Evolutionary conservation across 2,329 filamentous ascomycete genomes (phyloP), one percentile per base, ranked within the genome.

Genomic region (Pseudocercospora cruenta): DNA sequence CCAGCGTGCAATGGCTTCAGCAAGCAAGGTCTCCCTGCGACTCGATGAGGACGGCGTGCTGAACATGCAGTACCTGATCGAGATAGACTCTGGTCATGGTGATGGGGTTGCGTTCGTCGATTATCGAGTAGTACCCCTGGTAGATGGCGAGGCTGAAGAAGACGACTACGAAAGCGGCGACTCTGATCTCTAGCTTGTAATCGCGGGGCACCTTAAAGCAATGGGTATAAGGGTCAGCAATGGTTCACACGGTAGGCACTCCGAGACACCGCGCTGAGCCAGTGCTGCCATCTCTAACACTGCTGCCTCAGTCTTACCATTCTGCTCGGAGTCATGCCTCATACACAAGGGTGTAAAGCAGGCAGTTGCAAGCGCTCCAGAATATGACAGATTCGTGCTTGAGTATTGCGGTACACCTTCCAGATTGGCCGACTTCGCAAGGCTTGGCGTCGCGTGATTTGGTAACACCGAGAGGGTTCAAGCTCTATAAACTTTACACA

Each of bases 41-140:
- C 90, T 93, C 0, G 95, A 99, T 78, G 85, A 87, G 1, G 92
- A 97, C 76, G 94, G 95, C 0, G 94, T 99, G 31, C 79, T 99
- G 70, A 97, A 92, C 79, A 81, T 98, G 77, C 95, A 99, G 76
- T 97, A 98, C 74, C 95, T 99, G 91, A 90, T 99, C 16, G 93
- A 97, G 76, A 84, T 94, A 49, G 92, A 95, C 68, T 70, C 71
- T 21, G 65, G 68, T n/a, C 70, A 70, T 22, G 69, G 65, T 9
- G 71, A 74, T 19, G 79, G 79, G 26, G 83, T 88, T 45, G 91
- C 88, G 72, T 96, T 94, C 79, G 84, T 95, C 24, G 91, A 95
- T 78, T 96, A 94, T 78, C 85, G 91, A 21, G 92, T 95, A 75
- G 89, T 96, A 64, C 92, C 92, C 16, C 89, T 90, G 64, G 82